These are phyloP conservation scores for Trichoderma gamsii DNA, from an alignment of 495 filamentous ascomycete species.

Conservation along the genomic window DNA sequence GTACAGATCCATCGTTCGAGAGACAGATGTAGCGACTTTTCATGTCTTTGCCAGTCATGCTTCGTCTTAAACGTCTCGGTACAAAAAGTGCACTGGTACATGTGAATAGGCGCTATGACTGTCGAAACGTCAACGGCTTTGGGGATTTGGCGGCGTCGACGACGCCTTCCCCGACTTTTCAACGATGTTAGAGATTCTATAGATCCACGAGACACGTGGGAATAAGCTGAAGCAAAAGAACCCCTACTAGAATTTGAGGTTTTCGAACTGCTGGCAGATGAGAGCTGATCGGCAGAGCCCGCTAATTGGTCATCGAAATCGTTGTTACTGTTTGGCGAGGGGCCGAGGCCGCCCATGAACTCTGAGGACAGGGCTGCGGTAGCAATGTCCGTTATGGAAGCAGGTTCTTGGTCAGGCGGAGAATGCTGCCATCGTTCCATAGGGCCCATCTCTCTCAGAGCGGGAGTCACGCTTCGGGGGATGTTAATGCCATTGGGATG, in stretches of 20 bases:
- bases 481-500: constrained; percentile 53
- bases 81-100: constrained; percentile 83
- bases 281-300: constrained; percentile 59
- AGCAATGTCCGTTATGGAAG: constrained; percentile 68
- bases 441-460: constrained; percentile 58
- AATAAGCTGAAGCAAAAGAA: constrained; percentile 67
- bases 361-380: constrained; percentile 55
- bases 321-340: constrained; percentile 46
- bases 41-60: constrained; percentile 79
- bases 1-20: constrained; percentile 52
- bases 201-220: constrained; percentile 58
- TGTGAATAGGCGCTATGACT: constrained; percentile 35
- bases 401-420: constrained; percentile 81
- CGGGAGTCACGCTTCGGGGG: constrained; percentile 42
- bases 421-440: constrained; percentile 81
- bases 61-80: constrained; percentile 73
- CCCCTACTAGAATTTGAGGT: constrained; percentile 62
- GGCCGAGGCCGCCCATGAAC: constrained; percentile 21
- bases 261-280: constrained; percentile 65
- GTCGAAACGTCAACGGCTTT: constrained; percentile 23
- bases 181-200: constrained; percentile 50
- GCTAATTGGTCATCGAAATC: constrained; percentile 41
- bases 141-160: constrained; percentile 60
- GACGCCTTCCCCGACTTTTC: constrained; percentile 37
- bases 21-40: constrained; percentile 73